Conservation (phyloP, 202 grass and related monocot genomes). For the Hordeum pubiflorum region DNA sequence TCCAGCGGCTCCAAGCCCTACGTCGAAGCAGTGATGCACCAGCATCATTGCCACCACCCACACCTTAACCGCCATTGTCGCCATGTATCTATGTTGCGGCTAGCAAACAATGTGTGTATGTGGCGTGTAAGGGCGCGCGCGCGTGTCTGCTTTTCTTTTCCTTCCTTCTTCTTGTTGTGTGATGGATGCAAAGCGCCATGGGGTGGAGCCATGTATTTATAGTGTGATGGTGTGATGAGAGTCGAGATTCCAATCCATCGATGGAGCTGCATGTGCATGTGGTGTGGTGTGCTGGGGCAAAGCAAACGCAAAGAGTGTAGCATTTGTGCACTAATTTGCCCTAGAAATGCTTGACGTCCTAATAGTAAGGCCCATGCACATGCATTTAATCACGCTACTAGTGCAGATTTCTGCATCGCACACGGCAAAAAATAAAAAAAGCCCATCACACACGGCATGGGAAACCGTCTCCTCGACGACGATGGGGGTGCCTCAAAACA, state of each 20-base stretch:
- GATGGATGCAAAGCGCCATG: slow-evolving; percentile 1
- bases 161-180: not conserved
- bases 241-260: not conserved
- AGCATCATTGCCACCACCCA: slow-evolving; percentile 16
- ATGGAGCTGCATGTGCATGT: not conserved
- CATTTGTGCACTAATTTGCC: not conserved
- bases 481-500: no score
- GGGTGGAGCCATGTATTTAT: slow-evolving; percentile 21
- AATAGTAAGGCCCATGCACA: not conserved
- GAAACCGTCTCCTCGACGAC: no score
- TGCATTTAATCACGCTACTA: not conserved
- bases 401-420: no score
- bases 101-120: not conserved
- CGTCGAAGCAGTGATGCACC: not conserved
- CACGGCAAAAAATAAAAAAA: no score
- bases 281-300: not conserved
- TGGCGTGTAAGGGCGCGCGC: no score
- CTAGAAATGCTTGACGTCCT: not conserved
- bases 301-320: slow-evolving; percentile 5
- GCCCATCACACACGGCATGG: no score
- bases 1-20: not conserved
- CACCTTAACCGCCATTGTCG: slow-evolving; percentile 15
- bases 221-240: not conserved
- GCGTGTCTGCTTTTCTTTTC: not conserved
- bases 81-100: not conserved